These are phyloP conservation scores for Uronychia binucleata DNA, from an alignment of 73 alveolate genomes.

Conservation along the genomic window DNA sequence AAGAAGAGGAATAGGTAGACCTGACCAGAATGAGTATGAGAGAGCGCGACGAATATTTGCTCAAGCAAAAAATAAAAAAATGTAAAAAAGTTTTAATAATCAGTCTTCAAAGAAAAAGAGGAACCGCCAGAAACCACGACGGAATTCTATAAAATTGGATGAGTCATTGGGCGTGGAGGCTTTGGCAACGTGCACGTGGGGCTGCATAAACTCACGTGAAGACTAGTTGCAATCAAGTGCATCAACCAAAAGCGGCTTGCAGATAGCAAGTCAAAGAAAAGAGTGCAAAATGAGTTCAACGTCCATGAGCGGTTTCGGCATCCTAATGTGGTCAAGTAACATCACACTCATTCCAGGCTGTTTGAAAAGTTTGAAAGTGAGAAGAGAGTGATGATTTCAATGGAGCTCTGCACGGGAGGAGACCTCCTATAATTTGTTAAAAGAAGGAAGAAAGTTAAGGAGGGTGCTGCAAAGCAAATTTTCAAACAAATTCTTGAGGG, in stretches of 20 bases:
- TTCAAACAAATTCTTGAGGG: slow-evolving; percentile 64
- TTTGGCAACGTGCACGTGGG: slow-evolving; percentile 94
- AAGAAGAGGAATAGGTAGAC: background rate
- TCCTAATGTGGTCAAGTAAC: slow-evolving; percentile 58
- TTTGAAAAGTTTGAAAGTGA: slow-evolving; percentile 52
- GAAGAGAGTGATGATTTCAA: slow-evolving; percentile 36
- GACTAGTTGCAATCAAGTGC: slow-evolving; percentile 81
- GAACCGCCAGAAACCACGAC: background rate
- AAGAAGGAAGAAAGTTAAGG: slow-evolving; percentile 39
- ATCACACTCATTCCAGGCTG: background rate
- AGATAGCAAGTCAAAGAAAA: background rate
- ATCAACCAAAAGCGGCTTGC: slow-evolving; percentile 31
- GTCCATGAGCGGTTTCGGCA: slow-evolving; percentile 20
- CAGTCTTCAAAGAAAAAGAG: background rate
- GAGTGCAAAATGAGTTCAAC: background rate
- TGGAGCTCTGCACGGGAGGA: slow-evolving; percentile 69
- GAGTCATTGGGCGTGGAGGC: slow-evolving; percentile 91
- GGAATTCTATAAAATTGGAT: slow-evolving; percentile 38
- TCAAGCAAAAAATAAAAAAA: too few species aligned
- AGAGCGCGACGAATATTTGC: background rate
- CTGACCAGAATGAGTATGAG: background rate
- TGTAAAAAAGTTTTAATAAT: background rate
- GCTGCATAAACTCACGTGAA: slow-evolving; percentile 73
- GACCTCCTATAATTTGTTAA: slow-evolving; percentile 65
- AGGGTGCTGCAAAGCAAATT: slow-evolving; percentile 62